Evolutionary conservation across 371 early-diverging fungal genomes (phyloP).

Genomic region (Mucor circinelloides): DNA sequence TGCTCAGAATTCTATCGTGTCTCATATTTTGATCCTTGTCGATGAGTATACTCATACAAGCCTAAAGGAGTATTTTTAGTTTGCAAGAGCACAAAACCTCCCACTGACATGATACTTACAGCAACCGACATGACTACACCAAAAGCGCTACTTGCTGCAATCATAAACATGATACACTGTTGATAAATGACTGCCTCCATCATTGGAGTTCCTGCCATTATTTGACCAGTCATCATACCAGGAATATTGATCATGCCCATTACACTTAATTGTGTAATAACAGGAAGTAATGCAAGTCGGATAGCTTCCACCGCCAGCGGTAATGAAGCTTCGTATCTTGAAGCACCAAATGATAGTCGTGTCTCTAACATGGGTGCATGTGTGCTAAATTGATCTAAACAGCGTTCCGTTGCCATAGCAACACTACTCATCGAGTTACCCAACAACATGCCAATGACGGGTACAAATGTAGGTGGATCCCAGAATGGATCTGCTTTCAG

Average conservation of each 20-base stretch:
- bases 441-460: conserved; percentile 86
- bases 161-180: conserved; percentile 84
- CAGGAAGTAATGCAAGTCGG: conserved; percentile 76
- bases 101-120: conserved; percentile 32
- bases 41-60: conserved; percentile 60
- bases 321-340: conserved; percentile 81
- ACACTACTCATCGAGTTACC: conserved; percentile 86
- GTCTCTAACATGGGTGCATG: conserved; percentile 77
- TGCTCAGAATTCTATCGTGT: conserved; percentile 53
- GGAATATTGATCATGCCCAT: conserved; percentile 91
- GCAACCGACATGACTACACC: conserved; percentile 66
- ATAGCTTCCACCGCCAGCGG: conserved; percentile 79
- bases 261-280: conserved; percentile 81
- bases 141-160: conserved; percentile 70
- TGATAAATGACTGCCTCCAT: conserved; percentile 83
- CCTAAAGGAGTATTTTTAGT: conserved; percentile 26
- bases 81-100: background rate
- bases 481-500: conserved; percentile 75
- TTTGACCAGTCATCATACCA: conserved; percentile 91
- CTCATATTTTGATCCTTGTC: conserved; percentile 62
- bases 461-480: conserved; percentile 79
- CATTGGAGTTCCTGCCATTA: conserved; percentile 82
- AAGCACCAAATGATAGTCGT: conserved; percentile 77
- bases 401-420: conserved; percentile 72
- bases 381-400: conserved; percentile 64